Evolutionary conservation across 2,329 filamentous ascomycete genomes (phyloP).

Genomic region (Fonsecaea nubica): DNA sequence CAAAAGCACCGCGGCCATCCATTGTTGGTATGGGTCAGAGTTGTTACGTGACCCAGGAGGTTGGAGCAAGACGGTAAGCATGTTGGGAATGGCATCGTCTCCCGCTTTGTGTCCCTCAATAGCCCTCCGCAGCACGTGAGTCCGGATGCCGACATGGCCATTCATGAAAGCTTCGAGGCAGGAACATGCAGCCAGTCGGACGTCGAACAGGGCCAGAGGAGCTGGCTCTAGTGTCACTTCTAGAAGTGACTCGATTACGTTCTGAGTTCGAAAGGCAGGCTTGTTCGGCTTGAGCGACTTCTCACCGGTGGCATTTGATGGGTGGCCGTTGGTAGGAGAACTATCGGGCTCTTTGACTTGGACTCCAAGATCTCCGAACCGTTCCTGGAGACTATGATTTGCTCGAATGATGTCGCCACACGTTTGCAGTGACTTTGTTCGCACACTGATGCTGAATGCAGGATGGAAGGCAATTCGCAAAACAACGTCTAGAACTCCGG

Average conservation of each 20-base stretch:
- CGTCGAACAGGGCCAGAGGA: constrained; percentile 72
- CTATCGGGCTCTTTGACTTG: constrained; percentile 44
- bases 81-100: constrained; percentile 83
- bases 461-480: constrained; percentile 82
- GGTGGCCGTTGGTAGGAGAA: constrained; percentile 46
- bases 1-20: constrained; percentile 86
- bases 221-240: constrained; percentile 77
- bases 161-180: constrained; percentile 93
- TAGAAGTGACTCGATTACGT: constrained; percentile 91
- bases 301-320: constrained; percentile 31
- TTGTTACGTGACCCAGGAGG: constrained; percentile 66
- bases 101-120: constrained; percentile 84
- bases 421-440: constrained; percentile 81
- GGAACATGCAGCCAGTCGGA: constrained; percentile 83
- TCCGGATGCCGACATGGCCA: constrained; percentile 77
- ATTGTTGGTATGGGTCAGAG: constrained; percentile 82
- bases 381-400: constrained; percentile 81
- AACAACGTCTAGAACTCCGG: constrained; percentile 78
- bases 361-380: constrained; percentile 86
- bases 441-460: constrained; percentile 75
- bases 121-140: constrained; percentile 85
- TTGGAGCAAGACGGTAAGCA: constrained; percentile 79
- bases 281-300: constrained; percentile 24
- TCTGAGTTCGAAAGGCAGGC: constrained; percentile 47
- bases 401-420: constrained; percentile 88